Evolutionary conservation across 2,329 filamentous ascomycete species (phyloP).

Genomic region (Fusarium metavorans): DNA sequence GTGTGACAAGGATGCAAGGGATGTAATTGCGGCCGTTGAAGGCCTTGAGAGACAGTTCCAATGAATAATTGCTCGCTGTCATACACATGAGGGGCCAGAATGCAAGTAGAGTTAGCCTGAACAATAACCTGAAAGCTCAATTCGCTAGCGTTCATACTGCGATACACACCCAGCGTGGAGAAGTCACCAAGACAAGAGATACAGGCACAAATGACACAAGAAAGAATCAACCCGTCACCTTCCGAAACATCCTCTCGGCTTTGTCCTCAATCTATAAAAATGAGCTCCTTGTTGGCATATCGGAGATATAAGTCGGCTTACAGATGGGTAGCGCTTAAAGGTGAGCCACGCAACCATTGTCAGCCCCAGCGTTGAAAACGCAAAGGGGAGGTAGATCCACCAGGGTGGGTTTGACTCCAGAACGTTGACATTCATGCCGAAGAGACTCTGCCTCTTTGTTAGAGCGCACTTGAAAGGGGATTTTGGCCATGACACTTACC

Average conservation of each 20-base stretch:
- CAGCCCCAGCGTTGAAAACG: neutral
- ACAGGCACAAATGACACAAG: neutral
- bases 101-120: neutral
- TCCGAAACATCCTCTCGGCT: neutral
- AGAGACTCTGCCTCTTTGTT: neutral
- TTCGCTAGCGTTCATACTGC: neutral
- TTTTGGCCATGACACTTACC: neutral
- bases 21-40: neutral
- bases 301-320: neutral
- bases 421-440: neutral
- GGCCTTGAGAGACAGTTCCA: slow-evolving; percentile 7
- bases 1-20: neutral
- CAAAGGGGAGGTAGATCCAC: neutral
- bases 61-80: neutral
- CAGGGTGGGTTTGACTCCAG: neutral
- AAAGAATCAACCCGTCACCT: neutral
- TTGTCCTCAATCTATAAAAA: neutral
- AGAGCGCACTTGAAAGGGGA: too few species aligned
- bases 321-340: neutral
- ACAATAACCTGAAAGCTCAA: neutral
- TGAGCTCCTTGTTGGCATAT: neutral
- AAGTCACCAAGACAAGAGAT: neutral
- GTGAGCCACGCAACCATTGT: neutral
- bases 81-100: neutral
- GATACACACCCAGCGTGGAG: neutral